A percentile compares a stretch with the other conserved stretches of the same genome.
phyloP scores from a whole-genome alignment of 2,329 filamentous ascomycete species.

The Aspergillus fijiensis region DNA sequence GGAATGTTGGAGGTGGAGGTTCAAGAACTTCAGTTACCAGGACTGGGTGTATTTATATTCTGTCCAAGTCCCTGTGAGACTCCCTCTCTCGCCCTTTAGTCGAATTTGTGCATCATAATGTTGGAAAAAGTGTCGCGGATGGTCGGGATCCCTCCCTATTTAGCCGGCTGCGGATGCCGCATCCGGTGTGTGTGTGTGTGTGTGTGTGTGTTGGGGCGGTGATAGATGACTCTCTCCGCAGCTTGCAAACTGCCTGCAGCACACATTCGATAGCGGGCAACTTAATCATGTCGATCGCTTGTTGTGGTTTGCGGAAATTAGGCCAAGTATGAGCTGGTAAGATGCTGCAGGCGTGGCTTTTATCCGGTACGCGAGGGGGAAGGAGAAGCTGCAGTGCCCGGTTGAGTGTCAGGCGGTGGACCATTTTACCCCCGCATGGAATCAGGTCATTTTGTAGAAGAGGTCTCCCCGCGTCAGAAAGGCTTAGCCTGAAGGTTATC shows the following conservation, averaged over 20 bases:
- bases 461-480: neutral
- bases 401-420: too few species aligned
- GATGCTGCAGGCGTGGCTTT: neutral
- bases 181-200: neutral
- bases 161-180: neutral
- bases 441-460: neutral
- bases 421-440: neutral
- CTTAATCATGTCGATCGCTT: too few species aligned
- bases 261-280: too few species aligned
- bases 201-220: too few species aligned
- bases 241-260: too few species aligned
- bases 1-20: neutral
- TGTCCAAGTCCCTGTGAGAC: too few species aligned
- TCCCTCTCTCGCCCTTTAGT: too few species aligned
- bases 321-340: too few species aligned
- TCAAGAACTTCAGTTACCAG: neutral
- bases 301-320: too few species aligned
- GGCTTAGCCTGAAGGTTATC: neutral
- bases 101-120: neutral
- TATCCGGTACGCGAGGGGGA: neutral
- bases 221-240: too few species aligned
- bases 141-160: neutral
- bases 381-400: too few species aligned
- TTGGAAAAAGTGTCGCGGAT: too few species aligned
- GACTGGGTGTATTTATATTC: neutral